Evolutionary conservation across 306 rosid species (phyloP).

Genomic region (Cotoneaster glaucophyllus): DNA sequence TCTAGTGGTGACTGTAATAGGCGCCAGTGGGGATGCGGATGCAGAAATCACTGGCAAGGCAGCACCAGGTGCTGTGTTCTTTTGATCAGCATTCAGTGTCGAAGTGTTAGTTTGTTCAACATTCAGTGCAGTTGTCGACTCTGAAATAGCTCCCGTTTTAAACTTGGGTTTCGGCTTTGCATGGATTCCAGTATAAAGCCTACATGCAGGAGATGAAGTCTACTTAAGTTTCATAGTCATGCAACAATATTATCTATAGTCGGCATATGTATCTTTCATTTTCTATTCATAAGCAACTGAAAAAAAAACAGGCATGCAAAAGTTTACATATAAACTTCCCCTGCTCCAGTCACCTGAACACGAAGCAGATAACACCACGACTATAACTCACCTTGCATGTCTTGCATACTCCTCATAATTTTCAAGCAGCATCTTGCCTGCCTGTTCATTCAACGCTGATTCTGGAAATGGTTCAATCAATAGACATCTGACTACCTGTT

Average conservation of each 20-base stretch:
- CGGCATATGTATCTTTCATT: not conserved
- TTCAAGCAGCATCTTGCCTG: constrained; percentile 90
- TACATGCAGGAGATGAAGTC: constrained; percentile 17
- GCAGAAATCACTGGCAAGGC: constrained; percentile 45
- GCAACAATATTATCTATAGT: not conserved
- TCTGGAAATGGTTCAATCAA: constrained; percentile 99
- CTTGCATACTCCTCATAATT: constrained; percentile 94
- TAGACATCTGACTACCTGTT: constrained; percentile 93
- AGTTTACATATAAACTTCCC: not conserved
- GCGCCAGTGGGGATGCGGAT: constrained; percentile 26
- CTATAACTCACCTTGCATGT: constrained; percentile 78
- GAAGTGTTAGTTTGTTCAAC: constrained; percentile 70
- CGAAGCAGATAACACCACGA: not conserved
- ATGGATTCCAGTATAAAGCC: constrained; percentile 90
- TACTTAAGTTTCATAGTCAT: not conserved
- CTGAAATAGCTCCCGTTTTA: constrained; percentile 84
- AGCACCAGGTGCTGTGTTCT: constrained; percentile 37
- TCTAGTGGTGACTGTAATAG: constrained; percentile 26
- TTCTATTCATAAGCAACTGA: not conserved
- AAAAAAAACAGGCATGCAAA: not conserved
- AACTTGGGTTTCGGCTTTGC: constrained; percentile 92
- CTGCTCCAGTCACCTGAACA: not conserved
- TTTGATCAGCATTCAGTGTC: constrained; percentile 48
- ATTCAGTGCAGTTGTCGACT: constrained; percentile 87
- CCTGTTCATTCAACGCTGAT: constrained; percentile 95